Conservation (phyloP, 345 rosid species). For the Atalantia buxifolia region DNA sequence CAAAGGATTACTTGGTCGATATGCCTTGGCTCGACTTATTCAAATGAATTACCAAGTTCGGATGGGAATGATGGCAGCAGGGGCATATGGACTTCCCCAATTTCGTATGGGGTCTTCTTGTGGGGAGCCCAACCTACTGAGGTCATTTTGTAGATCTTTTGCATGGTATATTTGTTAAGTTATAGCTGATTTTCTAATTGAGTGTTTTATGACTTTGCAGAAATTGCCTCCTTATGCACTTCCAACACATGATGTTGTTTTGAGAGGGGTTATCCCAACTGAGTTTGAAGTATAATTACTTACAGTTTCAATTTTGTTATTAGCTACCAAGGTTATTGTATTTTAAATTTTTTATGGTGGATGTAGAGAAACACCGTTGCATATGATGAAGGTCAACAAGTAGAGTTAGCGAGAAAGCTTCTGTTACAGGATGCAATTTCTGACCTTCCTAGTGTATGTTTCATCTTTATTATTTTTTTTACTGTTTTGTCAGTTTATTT, state of each 20-base stretch:
- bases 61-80: conserved; percentile 85
- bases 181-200: not conserved
- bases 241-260: conserved; percentile 73
- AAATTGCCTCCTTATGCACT: conserved; percentile 67
- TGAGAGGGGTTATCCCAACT: conserved; percentile 50
- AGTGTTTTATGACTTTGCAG: conserved; percentile 28
- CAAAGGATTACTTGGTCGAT: conserved; percentile 55
- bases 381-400: conserved; percentile 37
- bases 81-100: conserved; percentile 86
- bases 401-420: conserved; percentile 32
- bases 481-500: not conserved
- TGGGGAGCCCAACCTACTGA: conserved; percentile 71
- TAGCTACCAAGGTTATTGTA: not conserved
- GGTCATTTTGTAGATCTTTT: conserved; percentile 23
- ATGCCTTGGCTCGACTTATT: conserved; percentile 63
- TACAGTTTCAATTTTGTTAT: not conserved
- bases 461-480: not conserved
- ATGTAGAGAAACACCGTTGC: conserved; percentile 44
- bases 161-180: not conserved
- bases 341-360: not conserved
- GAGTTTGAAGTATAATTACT: conserved; percentile 55
- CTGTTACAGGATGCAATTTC: conserved; percentile 51
- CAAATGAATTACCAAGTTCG: conserved; percentile 68
- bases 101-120: conserved; percentile 67
- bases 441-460: conserved; percentile 56